Evolutionary conservation across 176 grass and related monocot genomes (phyloP), one percentile per base, ranked within the genome.

Genomic region (Cenchrus fungigraminus): DNA sequence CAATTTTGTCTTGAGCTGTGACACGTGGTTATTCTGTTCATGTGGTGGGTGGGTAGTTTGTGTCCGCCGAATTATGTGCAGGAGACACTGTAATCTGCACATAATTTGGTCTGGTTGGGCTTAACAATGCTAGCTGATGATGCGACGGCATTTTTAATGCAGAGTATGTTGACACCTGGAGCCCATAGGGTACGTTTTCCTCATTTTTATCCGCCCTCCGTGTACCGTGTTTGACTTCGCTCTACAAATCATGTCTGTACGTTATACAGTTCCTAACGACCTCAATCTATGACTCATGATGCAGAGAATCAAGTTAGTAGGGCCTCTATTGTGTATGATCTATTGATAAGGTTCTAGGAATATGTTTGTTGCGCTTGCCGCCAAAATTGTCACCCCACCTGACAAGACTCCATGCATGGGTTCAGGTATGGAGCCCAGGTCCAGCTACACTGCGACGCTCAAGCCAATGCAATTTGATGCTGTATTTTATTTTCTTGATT

Each of bases 221-320:
- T 83, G 56, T 78, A 79, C 65, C 22, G 32, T 83, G 56, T 78
- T 84, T 81, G 78, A 49, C 74, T 55, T 56, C 31, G 22, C 19
- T 67, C 11, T 55, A 28, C 28, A 40, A 12, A 19, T 17, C 16
- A 54, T 52, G 29, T 19, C 12, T 42, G 5, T 45, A 44, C 20
- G 31, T 5, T 55, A 0, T 52, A 4, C 83, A 19, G 52, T 63
- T 71, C 55, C 0, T 13, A 66, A 61, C 83, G 45, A 82, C 79
- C 58, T 65, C 78, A 78, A 82, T 83, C 83, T 83, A 82, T 66
- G 83, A 62, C 58, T 65, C 49, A 74, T 78, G 65, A 82, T 65
- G 64, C 1, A 57, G 56, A 34, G 65, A 82, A 89, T 78, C 83
- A 78, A 32, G 57, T 12, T 46, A 29, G 65, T 42, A 73, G 40